A percentile compares a stretch with the other conserved stretches of the same genome.
Evolutionary conservation across 257 asterid genomes (phyloP).

Genomic region (Solanum piurae): DNA sequence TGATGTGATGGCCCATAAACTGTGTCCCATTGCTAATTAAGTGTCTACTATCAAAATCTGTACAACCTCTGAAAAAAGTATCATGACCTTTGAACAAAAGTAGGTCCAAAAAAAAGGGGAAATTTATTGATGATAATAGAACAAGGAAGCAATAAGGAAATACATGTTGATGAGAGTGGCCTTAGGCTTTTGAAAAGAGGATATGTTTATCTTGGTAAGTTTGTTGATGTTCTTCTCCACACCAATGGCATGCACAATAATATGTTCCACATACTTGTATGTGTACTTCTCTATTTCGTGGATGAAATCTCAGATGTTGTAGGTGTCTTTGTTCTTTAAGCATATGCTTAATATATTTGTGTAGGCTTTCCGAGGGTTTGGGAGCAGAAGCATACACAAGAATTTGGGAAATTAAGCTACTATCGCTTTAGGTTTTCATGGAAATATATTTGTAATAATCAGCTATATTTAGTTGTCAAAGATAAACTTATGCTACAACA

Average conservation of each 20-base stretch:
- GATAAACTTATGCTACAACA: background rate
- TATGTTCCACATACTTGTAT: too few relatives aligned
- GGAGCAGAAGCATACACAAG: conserved; percentile 37
- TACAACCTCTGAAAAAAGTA: background rate
- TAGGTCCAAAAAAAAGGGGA: background rate
- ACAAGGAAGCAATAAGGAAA: background rate
- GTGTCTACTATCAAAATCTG: background rate
- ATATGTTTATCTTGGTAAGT: background rate
- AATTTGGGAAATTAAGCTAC: conserved; percentile 22
- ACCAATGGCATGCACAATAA: too few relatives aligned
- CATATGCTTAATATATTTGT: background rate
- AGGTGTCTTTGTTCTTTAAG: background rate
- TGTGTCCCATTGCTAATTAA: background rate
- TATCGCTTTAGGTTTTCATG: too few relatives aligned
- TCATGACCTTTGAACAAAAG: background rate
- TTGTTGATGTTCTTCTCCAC: background rate
- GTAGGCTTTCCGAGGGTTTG: conserved; percentile 39
- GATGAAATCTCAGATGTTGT: background rate
- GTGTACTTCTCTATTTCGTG: background rate
- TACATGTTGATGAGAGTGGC: background rate
- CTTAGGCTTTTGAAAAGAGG: background rate
- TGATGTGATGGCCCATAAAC: background rate
- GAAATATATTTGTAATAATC: background rate
- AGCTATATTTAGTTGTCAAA: background rate
- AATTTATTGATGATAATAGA: background rate